Evolutionary conservation across 108 stramenopile genomes (phyloP).

Genomic region (Phaeodactylum tricornutum): DNA sequence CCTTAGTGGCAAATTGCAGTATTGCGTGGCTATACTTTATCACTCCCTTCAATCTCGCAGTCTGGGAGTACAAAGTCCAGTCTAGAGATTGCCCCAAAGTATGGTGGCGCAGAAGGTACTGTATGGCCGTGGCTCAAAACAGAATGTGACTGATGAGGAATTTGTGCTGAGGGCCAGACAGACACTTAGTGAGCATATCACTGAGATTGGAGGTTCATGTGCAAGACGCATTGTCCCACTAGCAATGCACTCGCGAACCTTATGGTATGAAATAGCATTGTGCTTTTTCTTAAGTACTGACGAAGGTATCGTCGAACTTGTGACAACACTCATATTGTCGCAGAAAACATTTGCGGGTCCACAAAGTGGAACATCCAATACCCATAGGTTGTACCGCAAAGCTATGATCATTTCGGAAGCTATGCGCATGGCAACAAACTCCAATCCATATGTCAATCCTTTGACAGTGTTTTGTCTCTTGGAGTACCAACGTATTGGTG

Average conservation of each 20-base stretch:
- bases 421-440: slow-evolving; percentile 23
- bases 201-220: slow-evolving; percentile 1
- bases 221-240: not conserved
- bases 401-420: slow-evolving; percentile 12
- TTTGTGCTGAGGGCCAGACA: too few relatives aligned
- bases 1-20: too few relatives aligned
- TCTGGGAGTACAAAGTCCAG: too few relatives aligned
- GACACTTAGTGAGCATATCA: slow-evolving; percentile 16
- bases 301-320: slow-evolving; percentile 6
- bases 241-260: slow-evolving; percentile 14
- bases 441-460: slow-evolving; percentile 20
- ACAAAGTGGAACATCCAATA: slow-evolving; percentile 17
- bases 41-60: too few relatives aligned
- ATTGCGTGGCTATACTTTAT: too few relatives aligned
- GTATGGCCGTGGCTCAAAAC: too few relatives aligned
- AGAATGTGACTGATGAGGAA: too few relatives aligned
- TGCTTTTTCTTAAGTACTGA: slow-evolving; percentile 8
- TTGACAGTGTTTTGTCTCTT: slow-evolving; percentile 31
- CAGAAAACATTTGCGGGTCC: slow-evolving; percentile 24
- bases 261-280: slow-evolving; percentile 10
- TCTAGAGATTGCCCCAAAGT: too few relatives aligned
- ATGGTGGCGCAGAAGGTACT: too few relatives aligned
- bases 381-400: slow-evolving; percentile 18
- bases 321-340: slow-evolving; percentile 26
- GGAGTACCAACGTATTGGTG: slow-evolving; percentile 9